A percentile compares a stretch with the other conserved stretches of the same genome.
phyloP scores from a whole-genome alignment of 306 rosid genomes.

The Acacia confusa region DNA sequence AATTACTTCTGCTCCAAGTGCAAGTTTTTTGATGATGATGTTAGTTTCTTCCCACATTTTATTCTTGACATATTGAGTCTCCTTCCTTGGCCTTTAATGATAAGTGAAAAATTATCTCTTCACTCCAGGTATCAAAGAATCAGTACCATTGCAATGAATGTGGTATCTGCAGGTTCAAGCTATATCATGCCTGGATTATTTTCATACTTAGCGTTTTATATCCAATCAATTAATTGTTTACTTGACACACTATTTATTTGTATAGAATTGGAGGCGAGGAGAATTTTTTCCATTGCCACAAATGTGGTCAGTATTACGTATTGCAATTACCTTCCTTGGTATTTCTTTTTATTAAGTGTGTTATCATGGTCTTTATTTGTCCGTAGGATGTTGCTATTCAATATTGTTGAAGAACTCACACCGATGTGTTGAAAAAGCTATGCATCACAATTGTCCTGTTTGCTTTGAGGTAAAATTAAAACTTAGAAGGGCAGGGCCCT shows the following conservation, averaged over 20 bases:
- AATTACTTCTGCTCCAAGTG: conserved; percentile 73
- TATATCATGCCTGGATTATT: not conserved
- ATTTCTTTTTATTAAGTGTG: not conserved
- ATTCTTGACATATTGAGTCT: not conserved
- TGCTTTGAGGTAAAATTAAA: conserved; percentile 40
- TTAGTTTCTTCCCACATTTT: conserved; percentile 36
- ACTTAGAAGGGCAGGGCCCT: not conserved
- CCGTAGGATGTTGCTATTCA: conserved; percentile 39
- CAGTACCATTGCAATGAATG: conserved; percentile 82
- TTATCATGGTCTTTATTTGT: conserved; percentile 8
- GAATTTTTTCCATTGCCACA: conserved; percentile 70
- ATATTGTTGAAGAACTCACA: conserved; percentile 33
- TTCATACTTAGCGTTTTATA: not conserved
- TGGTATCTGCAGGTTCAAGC: conserved; percentile 69
- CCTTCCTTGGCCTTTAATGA: not conserved
- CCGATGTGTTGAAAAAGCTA: conserved; percentile 41
- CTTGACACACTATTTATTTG: not conserved
- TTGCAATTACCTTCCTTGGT: not conserved
- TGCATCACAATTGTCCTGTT: conserved; percentile 43
- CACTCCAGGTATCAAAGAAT: conserved; percentile 44
- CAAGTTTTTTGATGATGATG: conserved; percentile 78
- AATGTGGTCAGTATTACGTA: conserved; percentile 53
- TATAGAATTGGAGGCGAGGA: conserved; percentile 68
- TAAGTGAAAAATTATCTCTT: not conserved
- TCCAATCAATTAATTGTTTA: not conserved